Evolutionary conservation across 2,329 filamentous ascomycete species (phyloP), one percentile per base, ranked within the genome.

Genomic region (Phaeosphaeriaceae sp.): DNA sequence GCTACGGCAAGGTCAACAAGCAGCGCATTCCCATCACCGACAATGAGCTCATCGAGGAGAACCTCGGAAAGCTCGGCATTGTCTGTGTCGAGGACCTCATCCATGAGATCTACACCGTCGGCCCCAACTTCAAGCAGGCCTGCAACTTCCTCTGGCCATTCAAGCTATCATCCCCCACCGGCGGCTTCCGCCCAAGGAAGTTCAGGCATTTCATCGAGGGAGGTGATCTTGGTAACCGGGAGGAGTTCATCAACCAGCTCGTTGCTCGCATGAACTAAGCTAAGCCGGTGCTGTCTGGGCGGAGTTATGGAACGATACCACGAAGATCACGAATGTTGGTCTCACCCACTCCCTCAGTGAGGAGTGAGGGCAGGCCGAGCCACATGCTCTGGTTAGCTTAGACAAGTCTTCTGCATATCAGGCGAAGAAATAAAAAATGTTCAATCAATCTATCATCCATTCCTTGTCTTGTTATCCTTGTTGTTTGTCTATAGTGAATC

Each of bases 141-240:
- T 86, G 87, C 85, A 99, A 97, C 90, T 97, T 97, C 88, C 84
- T 99, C 68, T 99, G 94, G 94, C 94, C 94, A 78, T 99, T 99
- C 89, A 97, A 99, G 90, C 89, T 99, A 68, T 92, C 87, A 86
- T 97, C 96, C 86, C 94, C 94, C 76, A 97, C 82, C 71, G 94
- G 94, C 79, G 94, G 94, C 66, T 99, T 97, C 91, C 88, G 89
- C 70, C 79, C 89, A 71, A 86, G 94, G 81, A 99, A 97, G 86
- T 97, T 97, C 89, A 94, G 91, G 85, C 92, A 97, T 86, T 97
- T 90, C 85, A 92, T 97, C 65, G 90, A 97, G 86, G 94, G 93
- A 81, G 94, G 94, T 88, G 94, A 99, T 81, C 84, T 95, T 70
- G 94, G 94, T 78, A 97, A 99, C 88, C 90, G 94, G 67, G 94